Conservation (phyloP, 108 stramenopile genomes). For the Mediolabrus comicus region DNA sequence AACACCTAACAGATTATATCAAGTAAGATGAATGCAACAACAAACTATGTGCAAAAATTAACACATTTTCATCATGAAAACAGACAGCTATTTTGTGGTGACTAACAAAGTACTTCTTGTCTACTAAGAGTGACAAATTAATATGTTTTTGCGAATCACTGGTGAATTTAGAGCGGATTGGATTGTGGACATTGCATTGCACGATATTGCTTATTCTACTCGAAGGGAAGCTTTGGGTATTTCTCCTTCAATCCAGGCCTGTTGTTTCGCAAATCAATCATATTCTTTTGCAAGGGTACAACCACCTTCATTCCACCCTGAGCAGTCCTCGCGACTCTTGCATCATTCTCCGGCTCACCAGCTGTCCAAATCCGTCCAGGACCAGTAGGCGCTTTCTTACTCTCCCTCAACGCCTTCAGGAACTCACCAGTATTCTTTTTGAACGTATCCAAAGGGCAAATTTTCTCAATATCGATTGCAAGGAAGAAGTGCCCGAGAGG, state of each 20-base stretch:
- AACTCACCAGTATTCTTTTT: slow-evolving; percentile 54
- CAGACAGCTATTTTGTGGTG: no score
- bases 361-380: slow-evolving; percentile 71
- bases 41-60: no score
- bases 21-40: no score
- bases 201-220: slow-evolving; percentile 17
- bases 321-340: slow-evolving; percentile 35
- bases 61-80: no score
- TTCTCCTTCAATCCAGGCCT: slow-evolving; percentile 57
- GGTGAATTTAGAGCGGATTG: no score
- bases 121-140: no score
- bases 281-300: slow-evolving; percentile 51
- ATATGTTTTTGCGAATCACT: no score
- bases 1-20: no score
- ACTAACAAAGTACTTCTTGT: no score
- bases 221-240: slow-evolving; percentile 54
- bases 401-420: slow-evolving; percentile 51
- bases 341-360: slow-evolving; percentile 65
- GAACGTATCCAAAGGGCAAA: slow-evolving; percentile 62
- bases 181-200: neutral
- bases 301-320: slow-evolving; percentile 64
- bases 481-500: slow-evolving; percentile 73
- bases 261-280: slow-evolving; percentile 50
- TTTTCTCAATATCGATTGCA: slow-evolving; percentile 62
- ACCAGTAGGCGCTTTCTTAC: slow-evolving; percentile 53